Conservation (phyloP, 1,284 basidiomycete genomes). For the Cutaneotrichosporon mucoides region DNA sequence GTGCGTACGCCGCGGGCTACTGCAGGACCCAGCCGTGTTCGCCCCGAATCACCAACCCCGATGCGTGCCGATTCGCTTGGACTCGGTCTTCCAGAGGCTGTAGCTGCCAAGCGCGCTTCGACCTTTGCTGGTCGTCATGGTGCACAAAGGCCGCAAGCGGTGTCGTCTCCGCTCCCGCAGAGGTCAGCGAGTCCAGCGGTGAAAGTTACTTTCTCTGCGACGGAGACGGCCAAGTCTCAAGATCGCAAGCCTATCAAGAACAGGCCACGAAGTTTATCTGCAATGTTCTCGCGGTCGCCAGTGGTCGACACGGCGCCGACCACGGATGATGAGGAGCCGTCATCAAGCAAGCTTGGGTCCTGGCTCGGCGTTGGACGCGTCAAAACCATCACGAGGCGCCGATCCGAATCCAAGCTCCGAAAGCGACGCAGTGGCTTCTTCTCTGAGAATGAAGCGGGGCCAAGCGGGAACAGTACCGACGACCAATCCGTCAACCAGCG, state of each 20-base stretch:
- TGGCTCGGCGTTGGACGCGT: constrained; percentile 36
- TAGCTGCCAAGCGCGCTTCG: background rate
- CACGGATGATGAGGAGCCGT: constrained; percentile 11
- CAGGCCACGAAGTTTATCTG: constrained; percentile 36
- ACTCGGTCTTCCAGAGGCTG: constrained; percentile 33
- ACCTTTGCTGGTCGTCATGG: background rate
- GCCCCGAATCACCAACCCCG: constrained; percentile 3
- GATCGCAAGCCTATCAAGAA: constrained; percentile 21
- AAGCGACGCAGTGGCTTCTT: constrained; percentile 8
- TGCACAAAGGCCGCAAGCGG: constrained; percentile 18
- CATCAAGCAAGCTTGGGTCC: constrained; percentile 28
- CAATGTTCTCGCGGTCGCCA: constrained; percentile 28
- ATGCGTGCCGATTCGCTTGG: constrained; percentile 19
- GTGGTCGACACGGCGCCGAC: constrained; percentile 3
- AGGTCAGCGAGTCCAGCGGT: constrained; percentile 30
- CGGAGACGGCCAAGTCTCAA: constrained; percentile 14
- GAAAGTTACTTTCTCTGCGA: constrained; percentile 32
- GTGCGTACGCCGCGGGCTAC: background rate
- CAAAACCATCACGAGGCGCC: constrained; percentile 33
- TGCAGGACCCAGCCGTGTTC: background rate
- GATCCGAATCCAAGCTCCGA: constrained; percentile 30
- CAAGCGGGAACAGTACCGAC: constrained; percentile 4
- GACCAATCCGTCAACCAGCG: background rate
- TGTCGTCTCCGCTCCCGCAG: constrained; percentile 40
- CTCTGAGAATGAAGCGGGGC: constrained; percentile 7